These are phyloP conservation scores for Hirschioporus abietinus DNA, from an alignment of 768 basidiomycete species.

Conservation along the genomic window DNA sequence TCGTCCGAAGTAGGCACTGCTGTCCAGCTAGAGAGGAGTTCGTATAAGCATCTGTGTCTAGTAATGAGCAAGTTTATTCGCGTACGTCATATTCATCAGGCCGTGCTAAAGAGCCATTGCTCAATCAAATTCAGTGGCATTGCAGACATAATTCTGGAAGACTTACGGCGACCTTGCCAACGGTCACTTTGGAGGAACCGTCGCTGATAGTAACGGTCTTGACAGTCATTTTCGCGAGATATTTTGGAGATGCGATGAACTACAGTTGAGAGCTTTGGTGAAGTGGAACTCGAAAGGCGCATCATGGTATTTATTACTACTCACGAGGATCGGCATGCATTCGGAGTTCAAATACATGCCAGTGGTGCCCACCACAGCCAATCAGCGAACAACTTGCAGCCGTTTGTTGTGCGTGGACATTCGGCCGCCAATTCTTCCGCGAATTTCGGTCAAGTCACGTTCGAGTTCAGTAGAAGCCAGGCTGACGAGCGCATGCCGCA, in stretches of 20 bases:
- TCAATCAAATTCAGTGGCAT: neutral
- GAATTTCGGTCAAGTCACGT: too few species aligned
- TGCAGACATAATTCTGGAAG: neutral
- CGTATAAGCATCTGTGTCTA: too few species aligned
- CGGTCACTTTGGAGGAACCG: neutral
- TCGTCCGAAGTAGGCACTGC: slow-evolving; percentile 46
- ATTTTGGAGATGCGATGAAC: neutral
- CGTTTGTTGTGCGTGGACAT: too few species aligned
- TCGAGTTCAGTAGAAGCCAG: too few species aligned
- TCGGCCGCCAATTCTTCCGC: too few species aligned
- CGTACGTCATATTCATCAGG: slow-evolving; percentile 53
- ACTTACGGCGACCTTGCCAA: neutral
- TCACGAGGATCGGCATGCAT: neutral
- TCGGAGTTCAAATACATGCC: neutral
- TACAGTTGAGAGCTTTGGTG: too few species aligned
- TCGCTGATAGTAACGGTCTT: neutral
- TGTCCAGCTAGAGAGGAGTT: slow-evolving; percentile 30
- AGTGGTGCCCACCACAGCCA: too few species aligned
- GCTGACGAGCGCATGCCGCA: too few species aligned
- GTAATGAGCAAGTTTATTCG: too few species aligned
- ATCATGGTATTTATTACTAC: neutral
- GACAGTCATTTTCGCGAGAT: neutral
- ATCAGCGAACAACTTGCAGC: too few species aligned
- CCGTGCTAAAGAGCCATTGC: slow-evolving; percentile 30
- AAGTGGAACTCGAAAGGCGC: too few species aligned